Evolutionary conservation across 2,329 filamentous ascomycete genomes (phyloP), one percentile per base, ranked within the genome.

Genomic region (Lachnellula willkommii): DNA sequence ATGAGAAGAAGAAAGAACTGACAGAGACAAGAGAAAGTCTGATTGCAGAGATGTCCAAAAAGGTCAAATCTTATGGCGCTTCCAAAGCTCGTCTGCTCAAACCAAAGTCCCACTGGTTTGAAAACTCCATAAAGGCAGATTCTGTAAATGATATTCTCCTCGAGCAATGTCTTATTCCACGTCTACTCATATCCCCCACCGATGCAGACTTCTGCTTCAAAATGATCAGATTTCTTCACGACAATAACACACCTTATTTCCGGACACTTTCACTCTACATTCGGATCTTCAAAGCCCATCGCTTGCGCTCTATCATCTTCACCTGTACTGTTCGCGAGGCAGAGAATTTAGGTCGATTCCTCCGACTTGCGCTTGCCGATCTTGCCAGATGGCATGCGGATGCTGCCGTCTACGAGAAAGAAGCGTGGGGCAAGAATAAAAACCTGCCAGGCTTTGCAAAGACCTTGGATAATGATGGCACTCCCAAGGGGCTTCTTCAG

Each of bases 91-190:
- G 88, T 61, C 74, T 97, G 47, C 82, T 82, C 52, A 85, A 85
- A 60, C 89, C 93, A 66, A 91, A 92, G 69, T 78, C 84, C 62
- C 74, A 79, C 54, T 96, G 92, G 84, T 96, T 97, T 69, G 75
- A 80, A 4, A 79, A 81, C 61, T 80, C 82, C 57, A 75, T 80
- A 22, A 88, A 85, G 65, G 74, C 80, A 40, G 84, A 88, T 56
- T 77, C 76, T 7, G 78, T 95, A 4, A 89, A 93, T 52, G 84
- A 91, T 64, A 80, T 83, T 3, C 74, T 99, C 17, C 80, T 99
- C 9, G 91, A 97, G 71, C 87, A 95, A 65, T 99, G 94, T 69
- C 85, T 99, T 63, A 73, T 97, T n/a, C 94, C 94, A 9, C 87
- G 94, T 43, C 79, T 95, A 17, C 79, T 94, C 26, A 77, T 96